Conservation (phyloP, 768 basidiomycete species). For the Holtermanniella nyarrowii region DNA sequence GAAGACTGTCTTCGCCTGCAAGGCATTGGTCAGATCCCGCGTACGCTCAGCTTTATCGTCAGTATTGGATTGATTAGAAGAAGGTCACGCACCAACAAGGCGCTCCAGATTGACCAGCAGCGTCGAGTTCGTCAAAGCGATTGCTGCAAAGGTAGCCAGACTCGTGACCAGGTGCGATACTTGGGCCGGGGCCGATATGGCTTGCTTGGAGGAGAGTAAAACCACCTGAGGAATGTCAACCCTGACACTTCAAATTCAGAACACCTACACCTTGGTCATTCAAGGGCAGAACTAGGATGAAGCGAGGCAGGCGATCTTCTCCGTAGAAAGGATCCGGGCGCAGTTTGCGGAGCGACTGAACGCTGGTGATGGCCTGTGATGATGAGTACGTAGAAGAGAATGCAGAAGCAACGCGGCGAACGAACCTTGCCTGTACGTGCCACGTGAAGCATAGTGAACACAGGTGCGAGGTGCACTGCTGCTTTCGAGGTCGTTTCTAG, state of each 20-base stretch:
- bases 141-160: slow-evolving; percentile 15
- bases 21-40: slow-evolving; percentile 10
- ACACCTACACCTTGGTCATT: slow-evolving; percentile 5
- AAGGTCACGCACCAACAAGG: too few relatives aligned
- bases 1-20: slow-evolving; percentile 19
- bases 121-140: slow-evolving; percentile 11
- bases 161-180: slow-evolving; percentile 4
- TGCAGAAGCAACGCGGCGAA: neutral
- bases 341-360: neutral
- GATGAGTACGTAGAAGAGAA: neutral
- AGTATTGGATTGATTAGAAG: too few relatives aligned
- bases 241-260: too few relatives aligned
- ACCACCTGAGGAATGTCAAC: slow-evolving; percentile 4
- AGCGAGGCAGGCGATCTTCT: slow-evolving; percentile 3
- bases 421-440: slow-evolving; percentile 20
- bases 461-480: slow-evolving; percentile 8
- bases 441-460: slow-evolving; percentile 14
- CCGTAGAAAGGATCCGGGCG: slow-evolving; percentile 12
- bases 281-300: slow-evolving; percentile 12
- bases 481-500: slow-evolving; percentile 7
- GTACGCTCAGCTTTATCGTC: slow-evolving; percentile 23
- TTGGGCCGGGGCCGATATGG: neutral
- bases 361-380: slow-evolving; percentile 1
- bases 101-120: slow-evolving; percentile 9
- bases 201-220: slow-evolving; percentile 10